Evolutionary conservation across 371 early-diverging fungal species (phyloP), one percentile per base, ranked within the genome.

Genomic region (Mortierella sp.): DNA sequence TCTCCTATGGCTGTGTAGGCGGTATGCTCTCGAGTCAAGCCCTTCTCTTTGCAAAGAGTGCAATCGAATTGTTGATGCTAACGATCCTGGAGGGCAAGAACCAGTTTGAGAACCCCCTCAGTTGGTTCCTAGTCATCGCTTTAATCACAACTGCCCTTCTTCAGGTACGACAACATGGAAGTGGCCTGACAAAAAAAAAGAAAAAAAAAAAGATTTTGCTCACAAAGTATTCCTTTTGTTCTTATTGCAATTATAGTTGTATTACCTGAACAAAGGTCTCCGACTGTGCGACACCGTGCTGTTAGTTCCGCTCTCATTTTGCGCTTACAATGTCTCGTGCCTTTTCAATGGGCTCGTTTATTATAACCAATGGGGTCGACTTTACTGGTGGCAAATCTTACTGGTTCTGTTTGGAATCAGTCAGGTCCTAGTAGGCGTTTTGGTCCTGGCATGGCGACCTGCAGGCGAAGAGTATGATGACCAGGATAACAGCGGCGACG

Each of bases 331-430:
- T 67, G 87, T 94, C 28, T 92, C 94, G 6, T 92, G 93, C 26
- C 85, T 95, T 37, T 88, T 94, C 72, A 95, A 93, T 75, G 94
- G 95, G 5, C 79, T 95, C 28, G 92, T 94, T 12, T 95, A 95
- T 73, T 95, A 93, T 75, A 86, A 94, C 84, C 95, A 94, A 86
- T 87, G 94, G 88, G 86, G 87, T 6, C 84, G 88, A 28, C 78
- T 95, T 35, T 75, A 73, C 35, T 87, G 92, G 86, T 89, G 88
- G 84, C 93, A 93, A 70, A 75, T 93, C 14, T 59, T 91, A 9
- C 78, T 91, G 63, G 92, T 94, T 26, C 85, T 93, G 47, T 57
- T 91, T 14, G 95, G 95, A 26, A 89, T 93, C 60, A 84, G 86
- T n/a, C 69, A 92, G 45, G 86, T 94, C 12, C 84, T 91, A 4